Evolutionary conservation across 441 rosid genomes (phyloP).

Genomic region (Capsella rubella): DNA sequence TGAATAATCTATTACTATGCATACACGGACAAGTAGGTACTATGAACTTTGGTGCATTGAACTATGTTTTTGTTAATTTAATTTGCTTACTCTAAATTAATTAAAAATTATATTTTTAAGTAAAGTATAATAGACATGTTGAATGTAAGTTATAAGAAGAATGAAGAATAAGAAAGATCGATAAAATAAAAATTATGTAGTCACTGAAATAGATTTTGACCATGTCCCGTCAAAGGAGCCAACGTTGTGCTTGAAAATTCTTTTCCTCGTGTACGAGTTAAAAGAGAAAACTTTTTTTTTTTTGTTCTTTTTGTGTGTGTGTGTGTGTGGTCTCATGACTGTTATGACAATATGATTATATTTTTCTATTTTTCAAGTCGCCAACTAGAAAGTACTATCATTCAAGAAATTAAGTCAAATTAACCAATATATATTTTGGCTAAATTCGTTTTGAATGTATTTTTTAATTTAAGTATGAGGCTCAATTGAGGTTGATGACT

Average conservation of each 20-base stretch:
- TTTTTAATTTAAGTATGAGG: too few relatives aligned
- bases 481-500: too few relatives aligned
- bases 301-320: background rate
- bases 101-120: constrained; percentile 1
- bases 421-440: too few relatives aligned
- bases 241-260: constrained; percentile 31
- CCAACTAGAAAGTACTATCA: background rate
- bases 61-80: background rate
- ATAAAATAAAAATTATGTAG: background rate
- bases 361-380: too few relatives aligned
- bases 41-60: constrained; percentile 5
- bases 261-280: constrained; percentile 16
- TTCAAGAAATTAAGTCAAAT: background rate
- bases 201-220: constrained; percentile 39
- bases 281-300: constrained; percentile 5
- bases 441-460: too few relatives aligned
- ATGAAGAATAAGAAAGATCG: constrained; percentile 30
- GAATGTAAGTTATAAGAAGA: constrained; percentile 29
- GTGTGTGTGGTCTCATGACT: too few relatives aligned
- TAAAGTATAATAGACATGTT: constrained; percentile 22
- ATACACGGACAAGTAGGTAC: background rate
- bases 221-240: constrained; percentile 48
- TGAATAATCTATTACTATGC: constrained; percentile 2
- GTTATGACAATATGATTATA: background rate
- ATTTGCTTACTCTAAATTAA: background rate